Base-by-base conservation (phyloP, 352 stramenopile species). In the Pythium rhizo-oryzae region DNA sequence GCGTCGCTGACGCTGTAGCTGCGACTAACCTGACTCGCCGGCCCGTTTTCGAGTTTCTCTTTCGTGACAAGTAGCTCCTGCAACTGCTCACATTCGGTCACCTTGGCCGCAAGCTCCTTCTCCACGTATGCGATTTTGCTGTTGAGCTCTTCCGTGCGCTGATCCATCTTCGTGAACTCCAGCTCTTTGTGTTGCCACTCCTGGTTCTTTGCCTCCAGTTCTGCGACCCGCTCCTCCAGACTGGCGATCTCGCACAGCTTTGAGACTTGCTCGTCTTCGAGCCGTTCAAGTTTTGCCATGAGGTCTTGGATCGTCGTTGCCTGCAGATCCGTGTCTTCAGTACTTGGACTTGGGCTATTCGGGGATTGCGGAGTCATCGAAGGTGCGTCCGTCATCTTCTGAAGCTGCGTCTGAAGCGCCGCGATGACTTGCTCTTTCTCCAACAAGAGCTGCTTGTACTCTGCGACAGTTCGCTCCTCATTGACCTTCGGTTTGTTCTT, bases 401-500 rank as follows among this genome's bases (percentile, higher is more conserved):
- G 35, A 33, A 72, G 52, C 30, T 85, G 71, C 2, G 61, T 58
- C 43, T 84, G 74, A 9, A 92, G 56, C 0, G 69, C 52, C 9
- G 72, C 74, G 59, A 92, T 88, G 18, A 77, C 70, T 52, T 83
- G 79, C 37, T 92, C 81, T 44, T 88, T 88, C 49, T 84, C 77
- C 12, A 76, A 52, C 7, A 92, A 61, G 16, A 92, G 72, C 49
- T 86, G 58, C 66, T 92, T 92, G 71, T 80, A 92, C 59, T 90
- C 80, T 11, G 78, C 80, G 21, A 92, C 83, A 0, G 81, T 97
- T 93, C 64, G 95, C 88, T 89, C 99, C 93, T 92, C 80, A 58
- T 92, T 94, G 16, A 92, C 77, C 67, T 86, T 87, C 0, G 85
- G 80, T 43, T 89, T 93, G 66, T 94, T 90, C 75, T 92, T 91